phyloP scores from a whole-genome alignment of 2,329 filamentous ascomycete species.

The Colletotrichum shisoi region DNA sequence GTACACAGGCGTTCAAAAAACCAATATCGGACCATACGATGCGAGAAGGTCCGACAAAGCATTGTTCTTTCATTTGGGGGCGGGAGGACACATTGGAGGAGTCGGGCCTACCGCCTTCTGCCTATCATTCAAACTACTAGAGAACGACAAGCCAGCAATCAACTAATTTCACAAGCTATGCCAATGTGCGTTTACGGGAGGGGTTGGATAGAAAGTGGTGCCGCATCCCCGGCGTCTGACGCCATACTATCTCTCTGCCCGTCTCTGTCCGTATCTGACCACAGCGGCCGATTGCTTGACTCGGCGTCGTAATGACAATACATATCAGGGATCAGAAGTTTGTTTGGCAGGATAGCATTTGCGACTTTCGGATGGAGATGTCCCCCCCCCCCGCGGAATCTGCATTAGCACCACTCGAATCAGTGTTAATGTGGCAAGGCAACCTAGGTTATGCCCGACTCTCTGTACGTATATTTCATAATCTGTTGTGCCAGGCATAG shows the following conservation, averaged over 20 bases:
- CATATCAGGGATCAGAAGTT: not conserved
- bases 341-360: not conserved
- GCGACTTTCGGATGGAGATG: not conserved
- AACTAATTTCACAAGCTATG: not conserved
- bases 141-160: not conserved
- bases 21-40: slow-evolving; percentile 9
- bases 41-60: slow-evolving; percentile 15
- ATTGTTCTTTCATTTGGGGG: slow-evolving; percentile 14
- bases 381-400: not conserved
- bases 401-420: not conserved
- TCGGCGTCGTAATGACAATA: not conserved
- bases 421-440: not conserved
- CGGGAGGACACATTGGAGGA: not conserved
- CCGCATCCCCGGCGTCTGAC: not conserved
- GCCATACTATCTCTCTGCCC: too few relatives aligned
- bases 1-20: slow-evolving; percentile 31
- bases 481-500: not conserved
- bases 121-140: slow-evolving; percentile 9
- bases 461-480: not conserved
- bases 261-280: too few relatives aligned
- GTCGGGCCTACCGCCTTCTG: not conserved
- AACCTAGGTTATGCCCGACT: not conserved
- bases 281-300: not conserved
- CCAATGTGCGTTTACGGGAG: too few relatives aligned
- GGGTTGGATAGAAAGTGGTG: not conserved